These are phyloP conservation scores for Arthrobotrys iridis DNA, from an alignment of 2,329 filamentous ascomycete species.

Conservation along the genomic window DNA sequence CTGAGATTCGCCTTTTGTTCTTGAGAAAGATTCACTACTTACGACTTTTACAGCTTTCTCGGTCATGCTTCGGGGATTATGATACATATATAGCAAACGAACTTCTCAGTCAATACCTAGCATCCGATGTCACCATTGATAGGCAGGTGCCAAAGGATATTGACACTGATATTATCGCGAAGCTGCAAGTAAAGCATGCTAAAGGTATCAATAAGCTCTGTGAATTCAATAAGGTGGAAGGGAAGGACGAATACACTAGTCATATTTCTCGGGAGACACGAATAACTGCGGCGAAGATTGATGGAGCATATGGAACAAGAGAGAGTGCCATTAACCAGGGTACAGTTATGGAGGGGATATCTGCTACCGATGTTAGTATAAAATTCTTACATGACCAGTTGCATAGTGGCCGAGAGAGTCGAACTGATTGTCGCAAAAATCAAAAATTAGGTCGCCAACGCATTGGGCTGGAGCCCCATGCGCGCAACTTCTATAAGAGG, in stretches of 20 bases:
- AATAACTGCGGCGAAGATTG: constrained; percentile 3
- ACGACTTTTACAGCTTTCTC: constrained; percentile 4
- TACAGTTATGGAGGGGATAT: constrained; percentile 4
- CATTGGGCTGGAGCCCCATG: neutral
- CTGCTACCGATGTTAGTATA: constrained; percentile 1
- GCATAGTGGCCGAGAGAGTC: too few relatives aligned
- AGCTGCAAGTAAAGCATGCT: neutral
- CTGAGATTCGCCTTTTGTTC: too few relatives aligned
- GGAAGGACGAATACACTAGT: neutral
- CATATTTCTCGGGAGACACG: neutral
- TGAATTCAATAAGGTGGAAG: neutral
- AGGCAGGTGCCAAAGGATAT: neutral
- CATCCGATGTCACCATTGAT: neutral
- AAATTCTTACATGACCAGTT: too few relatives aligned
- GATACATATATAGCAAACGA: neutral
- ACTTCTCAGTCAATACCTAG: neutral
- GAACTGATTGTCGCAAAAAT: neutral
- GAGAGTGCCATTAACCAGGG: neutral
- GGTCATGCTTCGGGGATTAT: constrained; percentile 10
- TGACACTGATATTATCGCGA: neutral
- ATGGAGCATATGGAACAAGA: neutral
- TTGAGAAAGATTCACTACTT: too few relatives aligned
- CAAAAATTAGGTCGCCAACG: neutral
- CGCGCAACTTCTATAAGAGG: neutral
- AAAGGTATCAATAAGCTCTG: neutral